Conservation (phyloP, 2,329 filamentous ascomycete genomes). For the Ceratocystis harringtonii region DNA sequence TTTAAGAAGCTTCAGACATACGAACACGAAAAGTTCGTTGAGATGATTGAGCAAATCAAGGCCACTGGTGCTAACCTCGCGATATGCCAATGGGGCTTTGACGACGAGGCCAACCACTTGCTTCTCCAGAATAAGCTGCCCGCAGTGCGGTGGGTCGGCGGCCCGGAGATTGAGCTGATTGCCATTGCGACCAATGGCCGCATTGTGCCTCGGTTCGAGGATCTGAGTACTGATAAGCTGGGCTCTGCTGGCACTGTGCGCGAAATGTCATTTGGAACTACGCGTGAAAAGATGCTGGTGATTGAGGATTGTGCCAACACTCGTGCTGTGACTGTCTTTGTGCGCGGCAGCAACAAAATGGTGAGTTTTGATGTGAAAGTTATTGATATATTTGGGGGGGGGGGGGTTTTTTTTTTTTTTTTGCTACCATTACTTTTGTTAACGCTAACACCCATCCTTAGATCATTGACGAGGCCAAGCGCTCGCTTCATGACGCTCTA, state of each 20-base stretch:
- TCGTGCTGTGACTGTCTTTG: constrained; percentile 87
- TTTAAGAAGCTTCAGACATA: constrained; percentile 97
- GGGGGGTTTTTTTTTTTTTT: background rate
- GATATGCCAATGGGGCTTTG: constrained; percentile 99
- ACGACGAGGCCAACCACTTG: constrained; percentile 96
- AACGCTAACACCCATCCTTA: constrained; percentile 25
- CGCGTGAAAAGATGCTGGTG: constrained; percentile 97
- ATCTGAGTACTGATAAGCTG: constrained; percentile 79
- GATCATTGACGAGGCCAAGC: constrained; percentile 98
- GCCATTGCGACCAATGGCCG: constrained; percentile 96
- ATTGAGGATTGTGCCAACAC: constrained; percentile 99
- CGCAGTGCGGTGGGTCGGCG: constrained; percentile 93
- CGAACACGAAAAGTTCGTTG: constrained; percentile 87
- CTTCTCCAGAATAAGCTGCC: constrained; percentile 91
- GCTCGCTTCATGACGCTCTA: constrained; percentile 90
- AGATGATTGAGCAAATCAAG: constrained; percentile 99
- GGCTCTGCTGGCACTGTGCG: constrained; percentile 78
- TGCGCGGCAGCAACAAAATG: constrained; percentile 99
- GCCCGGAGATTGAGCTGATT: constrained; percentile 94
- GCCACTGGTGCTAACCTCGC: constrained; percentile 91
- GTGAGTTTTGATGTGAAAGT: constrained; percentile 34
- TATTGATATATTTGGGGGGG: background rate
- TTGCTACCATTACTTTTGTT: background rate
- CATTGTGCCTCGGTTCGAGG: constrained; percentile 94
- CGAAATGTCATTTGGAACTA: constrained; percentile 94